phyloP scores from a whole-genome alignment of 805 yeast species.

The Helenozyma rhizophorensis region DNA sequence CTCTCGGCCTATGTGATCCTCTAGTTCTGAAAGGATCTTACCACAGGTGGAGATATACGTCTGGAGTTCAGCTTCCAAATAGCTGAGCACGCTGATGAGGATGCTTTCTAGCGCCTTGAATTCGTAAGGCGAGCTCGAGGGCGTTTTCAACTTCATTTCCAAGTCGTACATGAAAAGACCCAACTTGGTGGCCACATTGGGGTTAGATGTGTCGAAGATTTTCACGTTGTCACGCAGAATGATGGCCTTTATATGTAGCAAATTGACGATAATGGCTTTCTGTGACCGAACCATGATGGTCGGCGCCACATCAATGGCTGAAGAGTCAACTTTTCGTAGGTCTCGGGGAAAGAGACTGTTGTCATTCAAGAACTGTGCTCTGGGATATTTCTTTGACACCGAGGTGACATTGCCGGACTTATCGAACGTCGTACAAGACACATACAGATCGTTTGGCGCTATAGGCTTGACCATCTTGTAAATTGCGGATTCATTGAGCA shows the following conservation, averaged over 20 bases:
- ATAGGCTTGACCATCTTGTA: slow-evolving; percentile 32
- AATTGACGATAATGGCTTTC: slow-evolving; percentile 72
- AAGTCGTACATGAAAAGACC: slow-evolving; percentile 83
- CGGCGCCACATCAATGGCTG: slow-evolving; percentile 80
- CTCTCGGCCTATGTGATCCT: slow-evolving; percentile 73
- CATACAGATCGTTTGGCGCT: slow-evolving; percentile 46
- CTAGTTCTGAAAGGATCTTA: slow-evolving; percentile 61
- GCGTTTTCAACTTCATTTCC: slow-evolving; percentile 58
- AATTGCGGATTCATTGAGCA: too few species aligned
- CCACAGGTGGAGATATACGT: slow-evolving; percentile 57
- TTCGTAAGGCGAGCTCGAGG: slow-evolving; percentile 48
- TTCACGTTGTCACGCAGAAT: slow-evolving; percentile 76
- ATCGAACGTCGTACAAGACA: slow-evolving; percentile 83
- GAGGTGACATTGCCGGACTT: slow-evolving; percentile 61
- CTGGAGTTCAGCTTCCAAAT: slow-evolving; percentile 70
- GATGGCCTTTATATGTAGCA: slow-evolving; percentile 85
- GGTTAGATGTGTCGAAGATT: slow-evolving; percentile 73
- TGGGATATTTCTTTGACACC: slow-evolving; percentile 68
- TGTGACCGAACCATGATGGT: slow-evolving; percentile 74
- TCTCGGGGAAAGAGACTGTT: slow-evolving; percentile 83
- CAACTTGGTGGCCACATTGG: slow-evolving; percentile 63
- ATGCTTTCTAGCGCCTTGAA: slow-evolving; percentile 81
- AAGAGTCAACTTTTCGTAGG: slow-evolving; percentile 73
- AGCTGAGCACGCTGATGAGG: slow-evolving; percentile 73
- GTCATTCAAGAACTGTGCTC: slow-evolving; percentile 63